phyloP scores from a whole-genome alignment of 495 filamentous ascomycete species.

The Bombardia bombarda region DNA sequence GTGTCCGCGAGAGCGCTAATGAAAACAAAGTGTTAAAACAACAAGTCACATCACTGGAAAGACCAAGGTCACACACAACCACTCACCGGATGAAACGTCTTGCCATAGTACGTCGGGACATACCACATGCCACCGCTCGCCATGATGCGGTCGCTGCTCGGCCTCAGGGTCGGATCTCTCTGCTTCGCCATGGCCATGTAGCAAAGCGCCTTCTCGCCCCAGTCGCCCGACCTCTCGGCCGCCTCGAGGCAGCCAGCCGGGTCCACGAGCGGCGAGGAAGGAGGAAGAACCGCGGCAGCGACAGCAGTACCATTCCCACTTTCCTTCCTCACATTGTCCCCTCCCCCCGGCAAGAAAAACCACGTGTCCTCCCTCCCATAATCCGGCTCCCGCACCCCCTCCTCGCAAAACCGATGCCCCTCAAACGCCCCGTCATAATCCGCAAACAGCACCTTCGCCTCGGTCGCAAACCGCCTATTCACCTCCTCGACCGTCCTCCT shows the following conservation, averaged over 20 bases:
- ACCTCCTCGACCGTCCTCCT: slow-evolving; percentile 15
- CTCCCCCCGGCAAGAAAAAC: slow-evolving; percentile 40
- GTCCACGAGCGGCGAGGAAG: slow-evolving; percentile 21
- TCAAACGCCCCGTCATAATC: slow-evolving; percentile 34
- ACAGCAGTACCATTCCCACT: slow-evolving; percentile 4
- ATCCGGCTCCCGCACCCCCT: slow-evolving; percentile 32
- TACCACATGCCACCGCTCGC: slow-evolving; percentile 31
- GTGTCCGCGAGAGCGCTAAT: slow-evolving; percentile 25
- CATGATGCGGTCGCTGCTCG: slow-evolving; percentile 8
- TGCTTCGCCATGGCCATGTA: slow-evolving; percentile 31
- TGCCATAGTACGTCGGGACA: slow-evolving; percentile 37
- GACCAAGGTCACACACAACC: no score
- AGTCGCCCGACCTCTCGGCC: slow-evolving; percentile 23
- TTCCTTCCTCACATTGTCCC: slow-evolving; percentile 11
- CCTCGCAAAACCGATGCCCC: slow-evolving; percentile 43
- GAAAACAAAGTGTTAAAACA: not conserved
- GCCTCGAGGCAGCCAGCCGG: slow-evolving; percentile 20
- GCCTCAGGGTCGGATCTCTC: slow-evolving; percentile 19
- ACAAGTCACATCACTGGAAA: not conserved
- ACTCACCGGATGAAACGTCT: slow-evolving; percentile 36
- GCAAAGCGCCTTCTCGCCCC: slow-evolving; percentile 31
- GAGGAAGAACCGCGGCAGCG: slow-evolving; percentile 5
- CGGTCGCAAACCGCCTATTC: slow-evolving; percentile 20
- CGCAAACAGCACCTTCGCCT: slow-evolving; percentile 31
- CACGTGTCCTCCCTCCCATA: slow-evolving; percentile 32